Base-by-base conservation (phyloP, 2,329 filamentous ascomycete species). In the Fusarium torulosum region DNA sequence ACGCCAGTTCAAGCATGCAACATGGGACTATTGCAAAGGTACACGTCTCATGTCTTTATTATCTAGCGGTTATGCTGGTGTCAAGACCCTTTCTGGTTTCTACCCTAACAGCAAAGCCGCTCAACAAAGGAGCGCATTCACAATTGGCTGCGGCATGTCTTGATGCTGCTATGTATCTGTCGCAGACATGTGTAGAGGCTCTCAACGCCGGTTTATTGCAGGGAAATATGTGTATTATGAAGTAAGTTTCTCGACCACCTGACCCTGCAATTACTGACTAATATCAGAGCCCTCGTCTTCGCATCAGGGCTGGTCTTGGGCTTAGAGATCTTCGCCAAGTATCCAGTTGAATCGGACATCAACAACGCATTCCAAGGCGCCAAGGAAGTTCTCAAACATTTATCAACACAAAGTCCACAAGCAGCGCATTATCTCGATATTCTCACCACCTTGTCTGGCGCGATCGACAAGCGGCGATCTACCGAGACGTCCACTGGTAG, bases 401-500 rank as follows among this genome's bases (percentile, higher is more conserved):
- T 88, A 1, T 79, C 83, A 0, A 73, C 74, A 1, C 80, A 83
- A 46, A 86, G 84, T 40, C 83, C 85, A 0, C 86, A 88, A 62
- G 86, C 86, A 4, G 82, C 79, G 4, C 85, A 88, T 51, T 88
- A 89, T 67, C 79, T 82, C 14, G 84, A 87, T 7, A 88, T 88
- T 20, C 76, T 88, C 9, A 82, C 77, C 0, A 75, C 79, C 4
- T 75, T 86, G 6, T 78, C 80, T 0, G 79, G 80, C 11, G 83
- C 83, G 0, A 81, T 86, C 11, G 59, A 70, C 11, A 61, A 72
- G 9, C 63, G 67, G 17, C 56, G 63, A 2, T 45, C 63, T 13
- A 62, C 55, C 0, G 49, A 74, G 20, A 23, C 71, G 4, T 68
- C 71, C 0, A 52, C 67, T 0, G 68, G 72, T 2, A 59, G 68